Conservation (phyloP, 2,329 filamentous ascomycete species). For the Neofusicoccum cordaticola region DNA sequence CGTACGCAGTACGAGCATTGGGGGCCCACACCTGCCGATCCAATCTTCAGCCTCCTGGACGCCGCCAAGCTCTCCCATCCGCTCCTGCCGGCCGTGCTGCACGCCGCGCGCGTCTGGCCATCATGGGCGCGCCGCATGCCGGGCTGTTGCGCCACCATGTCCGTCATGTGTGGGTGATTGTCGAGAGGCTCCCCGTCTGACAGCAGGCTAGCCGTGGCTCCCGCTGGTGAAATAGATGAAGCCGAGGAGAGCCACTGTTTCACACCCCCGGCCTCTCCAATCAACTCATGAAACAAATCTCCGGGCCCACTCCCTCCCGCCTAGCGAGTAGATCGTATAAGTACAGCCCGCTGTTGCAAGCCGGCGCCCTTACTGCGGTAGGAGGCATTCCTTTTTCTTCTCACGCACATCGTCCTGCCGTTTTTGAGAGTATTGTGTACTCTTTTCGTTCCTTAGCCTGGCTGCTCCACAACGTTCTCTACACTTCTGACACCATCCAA, state of each 20-base stretch:
- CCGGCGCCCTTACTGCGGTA: not conserved
- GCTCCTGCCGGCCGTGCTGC: not conserved
- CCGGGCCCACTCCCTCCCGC: conserved; percentile 2
- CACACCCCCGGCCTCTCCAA: conserved; percentile 1
- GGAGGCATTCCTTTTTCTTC: not conserved
- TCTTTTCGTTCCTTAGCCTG: conserved; percentile 12
- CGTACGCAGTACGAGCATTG: not conserved
- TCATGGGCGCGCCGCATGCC: not conserved
- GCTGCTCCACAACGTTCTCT: not conserved
- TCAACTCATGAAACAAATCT: conserved; percentile 9
- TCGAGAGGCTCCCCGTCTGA: conserved; percentile 1
- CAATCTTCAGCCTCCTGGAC: conserved; percentile 4
- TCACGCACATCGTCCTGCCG: not conserved
- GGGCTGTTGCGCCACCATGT: not conserved
- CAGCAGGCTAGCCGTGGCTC: not conserved
- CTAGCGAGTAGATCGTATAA: not conserved
- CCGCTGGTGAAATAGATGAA: conserved; percentile 2
- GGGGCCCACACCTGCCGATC: not conserved
- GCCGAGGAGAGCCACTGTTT: conserved; percentile 9
- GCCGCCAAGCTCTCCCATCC: not conserved
- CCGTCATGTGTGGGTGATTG: not conserved
- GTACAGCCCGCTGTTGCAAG: not conserved
- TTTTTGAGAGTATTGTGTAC: conserved; percentile 8
- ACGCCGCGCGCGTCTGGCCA: not conserved
- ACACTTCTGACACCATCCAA: not conserved